Evolutionary conservation across 345 rosid species (phyloP).

Genomic region (Lumnitzera littorea): DNA sequence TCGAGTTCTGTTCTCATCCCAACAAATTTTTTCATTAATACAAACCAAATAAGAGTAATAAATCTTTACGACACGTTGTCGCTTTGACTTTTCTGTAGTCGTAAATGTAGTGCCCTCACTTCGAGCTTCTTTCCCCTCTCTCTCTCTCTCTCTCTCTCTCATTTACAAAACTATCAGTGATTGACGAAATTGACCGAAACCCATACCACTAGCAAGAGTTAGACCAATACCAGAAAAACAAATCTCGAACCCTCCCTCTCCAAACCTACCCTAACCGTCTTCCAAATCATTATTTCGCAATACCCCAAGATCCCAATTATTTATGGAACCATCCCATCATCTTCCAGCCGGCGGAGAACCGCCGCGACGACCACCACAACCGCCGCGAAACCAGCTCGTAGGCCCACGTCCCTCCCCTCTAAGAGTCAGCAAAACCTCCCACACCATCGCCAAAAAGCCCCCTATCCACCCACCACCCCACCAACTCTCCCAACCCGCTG

Average conservation of each 20-base stretch:
- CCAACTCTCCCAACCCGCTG: background rate
- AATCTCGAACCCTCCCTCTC: too few relatives aligned
- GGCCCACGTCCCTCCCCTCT: slow-evolving; percentile 80
- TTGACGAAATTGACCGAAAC: too few relatives aligned
- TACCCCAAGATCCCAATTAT: too few relatives aligned
- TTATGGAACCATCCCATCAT: slow-evolving; percentile 36
- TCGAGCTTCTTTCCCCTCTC: background rate
- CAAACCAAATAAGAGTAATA: background rate
- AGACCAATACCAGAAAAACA: too few relatives aligned
- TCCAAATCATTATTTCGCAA: too few relatives aligned
- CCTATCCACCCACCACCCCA: slow-evolving; percentile 44
- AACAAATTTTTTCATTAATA: too few relatives aligned
- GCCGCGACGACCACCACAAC: slow-evolving; percentile 7
- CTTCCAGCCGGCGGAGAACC: slow-evolving; percentile 18
- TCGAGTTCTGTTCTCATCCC: too few relatives aligned
- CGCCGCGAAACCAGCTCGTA: slow-evolving; percentile 42
- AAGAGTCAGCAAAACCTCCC: slow-evolving; percentile 52
- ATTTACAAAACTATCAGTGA: too few relatives aligned
- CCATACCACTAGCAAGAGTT: too few relatives aligned
- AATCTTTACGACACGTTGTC: background rate
- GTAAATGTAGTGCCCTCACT: background rate
- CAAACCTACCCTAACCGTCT: too few relatives aligned
- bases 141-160: background rate
- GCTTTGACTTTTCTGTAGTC: background rate
- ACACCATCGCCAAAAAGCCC: slow-evolving; percentile 42